Percentiles rank a stretch among this genome's conserved stretches.
Conservation (phyloP, 2,329 filamentous ascomycete species). For the Ophiocordyceps sinensis region DNA sequence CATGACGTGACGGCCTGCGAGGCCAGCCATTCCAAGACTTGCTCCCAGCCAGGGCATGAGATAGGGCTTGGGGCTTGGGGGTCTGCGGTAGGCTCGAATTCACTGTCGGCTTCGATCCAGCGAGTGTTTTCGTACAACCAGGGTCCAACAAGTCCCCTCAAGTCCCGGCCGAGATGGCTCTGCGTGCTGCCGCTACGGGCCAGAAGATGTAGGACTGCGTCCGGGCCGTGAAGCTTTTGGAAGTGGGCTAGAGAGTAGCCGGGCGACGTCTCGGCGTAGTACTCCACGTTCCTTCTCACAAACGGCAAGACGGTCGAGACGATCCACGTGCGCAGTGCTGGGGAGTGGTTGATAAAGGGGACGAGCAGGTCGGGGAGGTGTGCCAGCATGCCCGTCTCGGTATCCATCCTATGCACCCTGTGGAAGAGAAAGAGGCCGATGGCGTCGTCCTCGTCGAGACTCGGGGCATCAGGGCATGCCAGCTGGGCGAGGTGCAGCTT, state of each 20-base stretch:
- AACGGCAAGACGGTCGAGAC: constrained; percentile 56
- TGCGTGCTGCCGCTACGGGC: constrained; percentile 33
- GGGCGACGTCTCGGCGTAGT: constrained; percentile 40
- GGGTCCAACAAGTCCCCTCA: constrained; percentile 54
- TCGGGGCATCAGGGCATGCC: constrained; percentile 29
- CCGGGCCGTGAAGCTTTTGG: constrained; percentile 41
- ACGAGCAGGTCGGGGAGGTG: constrained; percentile 51
- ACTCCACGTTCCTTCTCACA: constrained; percentile 53
- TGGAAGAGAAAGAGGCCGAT: constrained; percentile 52
- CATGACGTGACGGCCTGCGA: constrained; percentile 45
- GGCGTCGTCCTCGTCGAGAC: constrained; percentile 34
- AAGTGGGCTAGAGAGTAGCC: constrained; percentile 47
- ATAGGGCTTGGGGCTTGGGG: constrained; percentile 14
- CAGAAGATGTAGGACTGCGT: constrained; percentile 47
- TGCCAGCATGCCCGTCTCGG: constrained; percentile 56
- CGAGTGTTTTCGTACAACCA: constrained; percentile 56
- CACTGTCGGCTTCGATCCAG: constrained; percentile 23
- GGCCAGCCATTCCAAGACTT: constrained; percentile 53
- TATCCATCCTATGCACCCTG: constrained; percentile 54
- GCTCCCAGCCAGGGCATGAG: constrained; percentile 50
- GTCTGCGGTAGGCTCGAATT: constrained; percentile 3
- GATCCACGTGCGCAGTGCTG: constrained; percentile 51
- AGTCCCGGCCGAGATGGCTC: constrained; percentile 41
- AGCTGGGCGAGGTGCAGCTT: constrained; percentile 51
- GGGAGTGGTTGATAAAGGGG: constrained; percentile 50